Percentiles rank a stretch among this genome's conserved stretches.
These are phyloP conservation scores for Cordyceps militaris DNA, from an alignment of 2,329 filamentous ascomycete species.

Conservation along the genomic window DNA sequence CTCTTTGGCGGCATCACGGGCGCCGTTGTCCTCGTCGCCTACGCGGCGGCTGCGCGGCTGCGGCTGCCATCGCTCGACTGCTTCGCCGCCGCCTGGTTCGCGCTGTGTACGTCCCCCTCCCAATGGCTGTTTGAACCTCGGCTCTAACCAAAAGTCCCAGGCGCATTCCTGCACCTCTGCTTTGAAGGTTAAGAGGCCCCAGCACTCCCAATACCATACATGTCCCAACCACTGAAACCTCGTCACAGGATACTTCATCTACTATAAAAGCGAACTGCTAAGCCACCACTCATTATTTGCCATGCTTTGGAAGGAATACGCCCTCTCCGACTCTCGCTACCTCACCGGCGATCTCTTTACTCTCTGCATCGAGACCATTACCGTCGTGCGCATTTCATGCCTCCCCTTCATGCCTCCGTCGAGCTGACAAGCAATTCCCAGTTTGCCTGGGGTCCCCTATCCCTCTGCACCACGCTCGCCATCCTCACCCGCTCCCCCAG, in stretches of 20 bases:
- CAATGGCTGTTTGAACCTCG: neutral
- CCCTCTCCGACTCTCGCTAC: constrained; percentile 80
- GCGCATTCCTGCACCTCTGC: constrained; percentile 65
- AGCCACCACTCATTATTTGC: constrained; percentile 66
- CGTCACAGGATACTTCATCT: constrained; percentile 62
- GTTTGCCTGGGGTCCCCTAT: constrained; percentile 54
- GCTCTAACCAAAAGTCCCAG: constrained; percentile 27
- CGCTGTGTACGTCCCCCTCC: constrained; percentile 38
- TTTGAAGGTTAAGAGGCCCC: constrained; percentile 59
- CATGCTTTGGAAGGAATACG: constrained; percentile 91
- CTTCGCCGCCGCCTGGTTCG: constrained; percentile 46
- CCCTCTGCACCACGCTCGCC: constrained; percentile 39
- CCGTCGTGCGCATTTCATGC: constrained; percentile 51
- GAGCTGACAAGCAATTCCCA: constrained; percentile 14
- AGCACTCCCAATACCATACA: neutral
- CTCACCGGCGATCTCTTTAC: constrained; percentile 76
- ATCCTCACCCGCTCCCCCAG: constrained; percentile 36
- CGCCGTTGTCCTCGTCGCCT: constrained; percentile 23
- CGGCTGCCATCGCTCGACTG: constrained; percentile 26
- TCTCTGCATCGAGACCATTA: constrained; percentile 79
- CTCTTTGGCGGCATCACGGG: constrained; percentile 30
- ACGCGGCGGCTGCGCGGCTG: constrained; percentile 26
- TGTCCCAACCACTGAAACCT: neutral
- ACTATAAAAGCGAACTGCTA: constrained; percentile 59
- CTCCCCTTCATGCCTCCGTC: neutral